These are phyloP conservation scores for Podospora conica DNA, from an alignment of 495 filamentous ascomycete species.

Conservation along the genomic window DNA sequence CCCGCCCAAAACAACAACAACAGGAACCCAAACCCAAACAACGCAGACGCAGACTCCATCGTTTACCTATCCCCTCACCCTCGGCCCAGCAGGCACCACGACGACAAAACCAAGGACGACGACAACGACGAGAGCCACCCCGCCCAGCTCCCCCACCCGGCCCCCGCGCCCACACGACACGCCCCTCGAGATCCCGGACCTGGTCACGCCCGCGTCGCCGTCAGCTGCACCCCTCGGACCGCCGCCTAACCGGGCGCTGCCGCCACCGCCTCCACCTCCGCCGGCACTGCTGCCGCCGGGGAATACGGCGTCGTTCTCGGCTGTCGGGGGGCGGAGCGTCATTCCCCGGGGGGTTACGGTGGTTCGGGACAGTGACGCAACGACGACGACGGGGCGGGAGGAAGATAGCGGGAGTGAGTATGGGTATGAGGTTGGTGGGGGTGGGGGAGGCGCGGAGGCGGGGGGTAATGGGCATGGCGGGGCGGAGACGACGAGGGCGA, in stretches of 20 bases:
- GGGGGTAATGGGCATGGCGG: neutral
- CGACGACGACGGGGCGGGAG: constrained; percentile 17
- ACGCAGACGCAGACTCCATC: neutral
- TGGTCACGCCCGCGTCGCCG: constrained; percentile 20
- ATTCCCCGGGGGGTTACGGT: neutral
- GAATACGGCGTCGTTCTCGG: constrained; percentile 5
- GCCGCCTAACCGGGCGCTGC: constrained; percentile 19
- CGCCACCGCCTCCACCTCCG: constrained; percentile 10
- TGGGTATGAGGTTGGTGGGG: neutral
- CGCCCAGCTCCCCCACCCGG: constrained; percentile 20
- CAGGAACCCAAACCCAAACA: neutral
- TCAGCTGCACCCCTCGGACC: constrained; percentile 9
- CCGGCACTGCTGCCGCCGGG: constrained; percentile 3
- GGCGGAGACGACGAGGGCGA: neutral
- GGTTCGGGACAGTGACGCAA: neutral
- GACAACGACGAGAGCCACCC: neutral
- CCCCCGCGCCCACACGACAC: constrained; percentile 29
- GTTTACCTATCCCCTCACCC: neutral
- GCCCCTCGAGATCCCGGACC: constrained; percentile 28
- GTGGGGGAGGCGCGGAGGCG: neutral
- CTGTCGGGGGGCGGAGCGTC: constrained; percentile 9
- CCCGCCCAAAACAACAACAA: neutral
- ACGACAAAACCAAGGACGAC: neutral
- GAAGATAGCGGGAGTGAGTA: neutral
- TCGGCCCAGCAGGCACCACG: neutral